Evolutionary conservation across 2,329 filamentous ascomycete species (phyloP).

Genomic region (Aspergillus costaricaensis): DNA sequence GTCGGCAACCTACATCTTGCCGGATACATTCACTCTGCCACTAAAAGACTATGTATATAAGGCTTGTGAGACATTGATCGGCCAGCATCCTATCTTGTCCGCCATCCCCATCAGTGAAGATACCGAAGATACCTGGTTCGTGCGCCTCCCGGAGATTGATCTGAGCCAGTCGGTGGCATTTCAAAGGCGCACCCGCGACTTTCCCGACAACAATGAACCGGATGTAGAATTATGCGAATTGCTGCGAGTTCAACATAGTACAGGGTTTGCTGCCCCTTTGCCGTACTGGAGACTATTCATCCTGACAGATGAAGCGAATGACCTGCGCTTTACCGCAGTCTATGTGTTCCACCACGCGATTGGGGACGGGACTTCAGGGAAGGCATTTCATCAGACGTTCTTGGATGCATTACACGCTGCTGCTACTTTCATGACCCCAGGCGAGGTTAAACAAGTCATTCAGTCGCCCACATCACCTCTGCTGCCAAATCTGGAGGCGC

Average conservation of each 20-base stretch:
- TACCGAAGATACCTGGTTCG: constrained; percentile 46
- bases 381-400: constrained; percentile 49
- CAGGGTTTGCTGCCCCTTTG: constrained; percentile 35
- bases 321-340: constrained; percentile 42
- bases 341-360: constrained; percentile 54
- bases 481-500: constrained; percentile 43
- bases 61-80: constrained; percentile 42
- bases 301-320: constrained; percentile 29
- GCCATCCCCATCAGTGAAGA: constrained; percentile 47
- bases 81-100: constrained; percentile 46
- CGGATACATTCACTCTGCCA: constrained; percentile 24
- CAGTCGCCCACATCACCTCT: constrained; percentile 33
- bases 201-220: constrained; percentile 22
- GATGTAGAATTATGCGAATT: constrained; percentile 47
- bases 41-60: constrained; percentile 38
- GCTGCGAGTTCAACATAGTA: constrained; percentile 46
- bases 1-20: constrained; percentile 41
- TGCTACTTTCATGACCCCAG: constrained; percentile 10
- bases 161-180: constrained; percentile 43
- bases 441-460: constrained; percentile 25
- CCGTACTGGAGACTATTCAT: constrained; percentile 51
- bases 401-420: constrained; percentile 36
- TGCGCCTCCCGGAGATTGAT: constrained; percentile 46
- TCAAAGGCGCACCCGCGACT: constrained; percentile 24
- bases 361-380: constrained; percentile 49